Percentiles rank a stretch among this genome's conserved stretches.
These are phyloP conservation scores for Penicillium sp. DNA, from an alignment of 2,329 filamentous ascomycete species.

Conservation along the genomic window DNA sequence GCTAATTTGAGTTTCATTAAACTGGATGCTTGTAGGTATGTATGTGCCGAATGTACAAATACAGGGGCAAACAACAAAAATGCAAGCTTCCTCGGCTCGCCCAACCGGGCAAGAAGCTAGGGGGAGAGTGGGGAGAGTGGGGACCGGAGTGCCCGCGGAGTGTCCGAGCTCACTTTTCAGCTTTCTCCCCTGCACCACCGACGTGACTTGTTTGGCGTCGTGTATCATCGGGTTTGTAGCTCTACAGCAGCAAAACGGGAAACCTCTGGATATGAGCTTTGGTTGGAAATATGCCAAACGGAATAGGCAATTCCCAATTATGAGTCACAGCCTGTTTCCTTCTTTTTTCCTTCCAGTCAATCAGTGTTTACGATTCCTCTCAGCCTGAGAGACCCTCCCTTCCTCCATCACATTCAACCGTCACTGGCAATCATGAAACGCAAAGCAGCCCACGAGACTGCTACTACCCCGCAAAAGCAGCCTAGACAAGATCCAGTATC, in stretches of 20 bases:
- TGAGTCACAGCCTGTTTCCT: no score
- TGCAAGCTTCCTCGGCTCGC: constrained; percentile 14
- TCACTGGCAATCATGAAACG: constrained; percentile 33
- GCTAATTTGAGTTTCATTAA: no score
- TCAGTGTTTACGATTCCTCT: not conserved
- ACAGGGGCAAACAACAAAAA: no score
- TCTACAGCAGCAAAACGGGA: not conserved
- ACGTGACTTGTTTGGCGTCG: not conserved
- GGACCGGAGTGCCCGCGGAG: constrained; percentile 36
- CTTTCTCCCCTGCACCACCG: not conserved
- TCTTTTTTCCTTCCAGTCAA: not conserved
- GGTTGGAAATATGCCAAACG: no score
- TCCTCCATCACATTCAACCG: not conserved
- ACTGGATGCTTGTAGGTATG: no score
- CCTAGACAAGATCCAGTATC: constrained; percentile 48
- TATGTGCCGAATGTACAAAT: no score
- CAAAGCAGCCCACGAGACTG: constrained; percentile 10
- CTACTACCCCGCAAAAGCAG: constrained; percentile 24
- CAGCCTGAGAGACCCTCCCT: not conserved
- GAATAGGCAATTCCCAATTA: no score
- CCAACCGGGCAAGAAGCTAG: no score
- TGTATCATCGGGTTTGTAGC: not conserved
- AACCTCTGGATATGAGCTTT: no score
- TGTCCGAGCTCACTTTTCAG: constrained; percentile 26
- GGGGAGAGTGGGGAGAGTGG: no score